Evolutionary conservation across 1,284 basidiomycete genomes (phyloP), one percentile per base, ranked within the genome.

Genomic region (Amylostereum areolatum): DNA sequence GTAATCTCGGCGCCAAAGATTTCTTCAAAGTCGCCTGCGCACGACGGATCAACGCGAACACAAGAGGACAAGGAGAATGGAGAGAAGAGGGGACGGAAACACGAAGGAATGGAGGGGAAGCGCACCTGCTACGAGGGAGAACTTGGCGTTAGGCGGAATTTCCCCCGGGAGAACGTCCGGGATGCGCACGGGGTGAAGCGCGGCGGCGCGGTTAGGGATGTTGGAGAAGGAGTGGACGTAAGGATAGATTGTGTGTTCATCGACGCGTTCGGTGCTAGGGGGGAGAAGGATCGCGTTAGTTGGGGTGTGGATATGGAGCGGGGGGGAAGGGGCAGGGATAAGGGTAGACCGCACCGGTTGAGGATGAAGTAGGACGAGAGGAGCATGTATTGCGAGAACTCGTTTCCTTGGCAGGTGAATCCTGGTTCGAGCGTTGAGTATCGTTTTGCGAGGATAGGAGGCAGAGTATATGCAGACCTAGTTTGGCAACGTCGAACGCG

Each of bases 331-430:
- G 18, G 18, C 18, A 18, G 18, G 18, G 18, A 18, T 18, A 18
- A 18, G 18, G 18, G 18, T 18, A 18, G 18, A 18, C 18, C 67
- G 24, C 56, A 90, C 88, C 77, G 78, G 61, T 92, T 92, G 33
- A 95, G 70, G 28, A 94, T 83, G 62, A 88, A 87, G 60, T 84
- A 88, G 5, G 91, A 92, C 1, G 85, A 74, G 1, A 95, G 77
- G 7, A 95, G 76, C 92, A 95, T 96, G 68, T 91, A 93, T 55
- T 93, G 89, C 32, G 89, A 93, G 63, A 95, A 96, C 66, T 97
- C 94, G 63, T 96, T 97, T 7, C 89, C 93, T 66, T 94, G 91
- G 51, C 85, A 88, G 3, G 85, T 69, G 58, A 93, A 95, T 7
- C 90, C 92, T 92, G 58, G 27, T 29, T 4, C 29, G n/a, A 57